Evolutionary conservation across 2,329 filamentous ascomycete genomes (phyloP).

Genomic region (Fusarium mundagurra): DNA sequence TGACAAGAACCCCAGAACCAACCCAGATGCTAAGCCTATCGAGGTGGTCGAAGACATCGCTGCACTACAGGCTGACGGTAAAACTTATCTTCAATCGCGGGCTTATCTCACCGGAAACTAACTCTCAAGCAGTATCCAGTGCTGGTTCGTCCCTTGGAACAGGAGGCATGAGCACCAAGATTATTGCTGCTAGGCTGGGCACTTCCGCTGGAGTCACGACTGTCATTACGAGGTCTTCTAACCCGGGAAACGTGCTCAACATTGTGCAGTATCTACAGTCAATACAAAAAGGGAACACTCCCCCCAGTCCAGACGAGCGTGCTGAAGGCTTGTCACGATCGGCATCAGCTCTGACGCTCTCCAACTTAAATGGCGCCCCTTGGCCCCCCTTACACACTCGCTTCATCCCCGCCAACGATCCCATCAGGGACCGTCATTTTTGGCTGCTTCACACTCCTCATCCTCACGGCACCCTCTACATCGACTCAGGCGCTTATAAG

Average conservation of each 20-base stretch:
- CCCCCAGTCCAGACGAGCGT: constrained; percentile 40
- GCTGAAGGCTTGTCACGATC: constrained; percentile 52
- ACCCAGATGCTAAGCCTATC: constrained; percentile 88
- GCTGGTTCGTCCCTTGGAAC: constrained; percentile 91
- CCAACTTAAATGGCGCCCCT: constrained; percentile 40
- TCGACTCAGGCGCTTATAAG: constrained; percentile 87
- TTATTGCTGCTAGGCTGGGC: constrained; percentile 89
- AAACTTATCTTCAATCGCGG: constrained; percentile 15
- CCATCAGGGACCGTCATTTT: constrained; percentile 93
- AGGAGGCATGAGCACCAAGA: constrained; percentile 97
- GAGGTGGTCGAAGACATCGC: constrained; percentile 92
- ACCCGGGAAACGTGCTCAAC: constrained; percentile 87
- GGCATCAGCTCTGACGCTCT: constrained; percentile 54
- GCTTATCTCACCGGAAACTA: constrained; percentile 10
- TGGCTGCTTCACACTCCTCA: constrained; percentile 94
- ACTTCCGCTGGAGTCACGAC: constrained; percentile 96
- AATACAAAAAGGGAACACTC: constrained; percentile 27
- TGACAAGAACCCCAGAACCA: constrained; percentile 89
- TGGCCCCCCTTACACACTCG: constrained; percentile 84
- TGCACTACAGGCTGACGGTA: constrained; percentile 82
- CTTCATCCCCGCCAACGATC: constrained; percentile 84
- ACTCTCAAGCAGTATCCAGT: constrained; percentile 72
- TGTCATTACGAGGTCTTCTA: constrained; percentile 93
- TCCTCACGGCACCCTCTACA: constrained; percentile 90
- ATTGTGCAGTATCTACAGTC: constrained; percentile 75